Evolutionary conservation across 2,329 filamentous ascomycete genomes (phyloP), one percentile per base, ranked within the genome.

Genomic region (Fusarium sp.): DNA sequence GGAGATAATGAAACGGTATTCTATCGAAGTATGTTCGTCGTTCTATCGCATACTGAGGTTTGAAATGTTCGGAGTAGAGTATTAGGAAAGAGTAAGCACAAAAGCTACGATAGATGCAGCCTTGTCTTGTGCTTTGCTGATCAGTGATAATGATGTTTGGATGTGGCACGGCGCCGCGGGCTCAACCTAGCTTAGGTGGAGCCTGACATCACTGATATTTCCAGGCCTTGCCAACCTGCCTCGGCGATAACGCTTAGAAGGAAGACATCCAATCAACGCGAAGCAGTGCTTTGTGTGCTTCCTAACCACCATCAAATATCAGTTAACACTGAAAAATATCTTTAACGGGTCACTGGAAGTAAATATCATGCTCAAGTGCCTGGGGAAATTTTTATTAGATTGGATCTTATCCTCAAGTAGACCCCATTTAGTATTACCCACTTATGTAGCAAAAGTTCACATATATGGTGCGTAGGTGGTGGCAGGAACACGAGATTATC

Each of bases 181-280:
- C 50, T 53, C 33, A 43, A 49, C 32, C 46, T 62, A 67, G 66
- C 66, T 69, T 13, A 19, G 26, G 66, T 70, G 66, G 66, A 33
- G 50, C 66, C 50, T 67, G 67, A 59, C 66, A 70, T 69, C 66
- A 67, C 67, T 30, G 35, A 30, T 45, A 48, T 32, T 51, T 46
- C 37, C n/a, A 43, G 19, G 26, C 19, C 24, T 24, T 26, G 26
- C 26, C 28, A 5, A 6, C 28, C 51, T 52, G 46, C 53, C 64
- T 56, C 17, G 39, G 47, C 41, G 55, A 37, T 58, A 41, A 56
- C 35, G 41, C 49, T 44, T 43, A 9, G 15, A 33, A 35, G 17
- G 37, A 51, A 7, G 47, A 17, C 14, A n/a, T 7, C 62, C 52
- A 67, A 67, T 68, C 62, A 67, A 35, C 30, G 45, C 10, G 13